These are phyloP conservation scores for Biscogniauxia sp. DNA, from an alignment of 2,329 filamentous ascomycete genomes.

Conservation along the genomic window DNA sequence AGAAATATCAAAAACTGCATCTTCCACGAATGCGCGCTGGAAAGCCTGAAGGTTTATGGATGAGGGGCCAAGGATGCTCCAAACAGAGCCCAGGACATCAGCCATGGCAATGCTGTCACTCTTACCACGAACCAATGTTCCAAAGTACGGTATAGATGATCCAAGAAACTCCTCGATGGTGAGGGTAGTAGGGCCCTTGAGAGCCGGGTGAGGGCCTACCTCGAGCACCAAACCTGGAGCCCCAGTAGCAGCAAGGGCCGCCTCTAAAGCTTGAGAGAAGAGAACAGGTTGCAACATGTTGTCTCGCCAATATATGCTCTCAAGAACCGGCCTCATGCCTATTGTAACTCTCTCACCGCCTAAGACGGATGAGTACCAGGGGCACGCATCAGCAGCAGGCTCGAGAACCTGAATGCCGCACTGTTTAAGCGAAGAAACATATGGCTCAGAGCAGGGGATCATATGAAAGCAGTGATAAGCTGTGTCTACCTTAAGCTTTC, in stretches of 20 bases:
- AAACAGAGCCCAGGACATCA: slow-evolving; percentile 5
- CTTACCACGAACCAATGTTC: slow-evolving; percentile 5
- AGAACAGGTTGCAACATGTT: slow-evolving; percentile 14
- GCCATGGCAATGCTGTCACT: slow-evolving; percentile 3
- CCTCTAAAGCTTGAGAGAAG: slow-evolving; percentile 11
- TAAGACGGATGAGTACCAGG: slow-evolving; percentile 9
- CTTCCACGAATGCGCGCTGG: background rate
- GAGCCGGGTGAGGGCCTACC: slow-evolving; percentile 14
- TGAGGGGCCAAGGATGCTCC: slow-evolving; percentile 4
- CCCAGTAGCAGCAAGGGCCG: slow-evolving; percentile 2
- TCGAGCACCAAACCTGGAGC: slow-evolving; percentile 10
- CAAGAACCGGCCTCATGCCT: slow-evolving; percentile 1
- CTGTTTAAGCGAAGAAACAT: slow-evolving; percentile 6
- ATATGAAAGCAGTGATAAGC: slow-evolving; percentile 24
- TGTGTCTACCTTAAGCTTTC: slow-evolving; percentile 13
- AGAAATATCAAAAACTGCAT: background rate
- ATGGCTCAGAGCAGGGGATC: slow-evolving; percentile 6
- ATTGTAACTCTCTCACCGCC: slow-evolving; percentile 2
- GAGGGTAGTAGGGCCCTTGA: slow-evolving; percentile 10
- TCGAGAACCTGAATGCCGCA: slow-evolving; percentile 4
- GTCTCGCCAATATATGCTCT: slow-evolving; percentile 10
- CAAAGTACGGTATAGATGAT: slow-evolving; percentile 6
- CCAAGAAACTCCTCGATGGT: slow-evolving; percentile 6
- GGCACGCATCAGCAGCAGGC: background rate
- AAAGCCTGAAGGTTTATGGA: slow-evolving; percentile 1